These are phyloP conservation scores for Fusarium sacchari DNA, from an alignment of 2,329 filamentous ascomycete species.

Conservation along the genomic window DNA sequence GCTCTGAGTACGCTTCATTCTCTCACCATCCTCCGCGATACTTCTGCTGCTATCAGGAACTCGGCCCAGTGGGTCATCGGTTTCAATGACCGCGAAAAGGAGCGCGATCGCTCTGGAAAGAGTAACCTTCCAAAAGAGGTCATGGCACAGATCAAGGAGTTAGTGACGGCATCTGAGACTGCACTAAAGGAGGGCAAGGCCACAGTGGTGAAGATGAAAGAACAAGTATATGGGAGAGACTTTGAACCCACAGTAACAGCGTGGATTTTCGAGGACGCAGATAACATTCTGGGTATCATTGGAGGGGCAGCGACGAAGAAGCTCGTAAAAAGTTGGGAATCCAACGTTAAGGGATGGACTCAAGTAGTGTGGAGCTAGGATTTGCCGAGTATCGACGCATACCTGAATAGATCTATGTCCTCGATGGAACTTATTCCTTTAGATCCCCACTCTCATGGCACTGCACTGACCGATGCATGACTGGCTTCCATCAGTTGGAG, in stretches of 20 bases:
- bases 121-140: slow-evolving; percentile 53
- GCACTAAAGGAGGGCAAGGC: slow-evolving; percentile 49
- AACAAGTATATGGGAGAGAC: slow-evolving; percentile 41
- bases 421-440: neutral
- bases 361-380: slow-evolving; percentile 48
- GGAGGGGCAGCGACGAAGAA: slow-evolving; percentile 39
- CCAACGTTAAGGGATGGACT: slow-evolving; percentile 49
- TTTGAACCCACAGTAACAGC: slow-evolving; percentile 42
- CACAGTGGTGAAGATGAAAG: slow-evolving; percentile 44
- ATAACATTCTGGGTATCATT: slow-evolving; percentile 39
- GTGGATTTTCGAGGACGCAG: slow-evolving; percentile 45
- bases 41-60: slow-evolving; percentile 47
- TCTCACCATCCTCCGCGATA: slow-evolving; percentile 52
- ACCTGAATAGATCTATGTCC: neutral
- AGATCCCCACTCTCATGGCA: neutral
- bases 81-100: slow-evolving; percentile 53
- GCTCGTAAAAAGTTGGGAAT: slow-evolving; percentile 49
- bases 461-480: neutral
- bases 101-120: slow-evolving; percentile 52
- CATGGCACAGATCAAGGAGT: slow-evolving; percentile 47
- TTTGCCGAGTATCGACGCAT: neutral
- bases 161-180: slow-evolving; percentile 46
- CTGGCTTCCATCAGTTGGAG: neutral
- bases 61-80: slow-evolving; percentile 48
- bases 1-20: slow-evolving; percentile 50